Base-by-base conservation (phyloP, 1,139 yeast genomes). In the Candida tropicalis region DNA sequence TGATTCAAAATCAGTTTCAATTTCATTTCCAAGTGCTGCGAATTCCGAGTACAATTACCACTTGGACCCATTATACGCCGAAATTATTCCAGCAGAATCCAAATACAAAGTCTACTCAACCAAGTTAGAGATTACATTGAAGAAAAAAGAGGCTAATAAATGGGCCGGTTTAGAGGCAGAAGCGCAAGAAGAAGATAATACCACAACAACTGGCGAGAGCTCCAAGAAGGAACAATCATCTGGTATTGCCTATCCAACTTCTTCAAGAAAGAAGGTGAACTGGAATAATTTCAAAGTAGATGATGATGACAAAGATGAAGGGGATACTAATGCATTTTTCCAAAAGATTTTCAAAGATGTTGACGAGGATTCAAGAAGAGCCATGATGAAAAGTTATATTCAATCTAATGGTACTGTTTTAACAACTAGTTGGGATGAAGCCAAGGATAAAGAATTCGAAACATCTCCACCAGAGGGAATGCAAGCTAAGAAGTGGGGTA, bases 321-420 rank as follows among this genome's bases (percentile, higher is more conserved):
- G 69, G 13, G 69, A 65, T 38, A 87, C 86, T 8, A 78, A 83
- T 47, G 86, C 76, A 0, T 90, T 95, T 57, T 93, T 95, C 68
- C 77, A 82, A 51, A 75, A 81, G 48, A 62, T 95, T 10, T 95
- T 86, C 65, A 76, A 78, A 32, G 82, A 78, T 51, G 95, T 96
- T 0, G 96, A 90, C 58, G 95, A 87, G 9, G 97, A 93, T 57
- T 85, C 96, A 1, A 75, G 74, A 53, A 75, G 95, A 45, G 99
- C 99, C 1, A 95, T 95, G 98, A 87, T 89, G 95, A 95, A 95
- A 66, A 88, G 97, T 42, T 93, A 81, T 57, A 74, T 81, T n/a
- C 97, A 95, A 64, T 87, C 96, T 54, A 87, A 87, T 52, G 99
- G 99, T 15, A 95, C 99, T 0, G 82, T 95, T 1, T 70, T 95